A percentile compares a stretch with the other conserved stretches of the same genome.
Conservation (phyloP, 2,329 filamentous ascomycete genomes). For the Xylariaceae sp. region DNA sequence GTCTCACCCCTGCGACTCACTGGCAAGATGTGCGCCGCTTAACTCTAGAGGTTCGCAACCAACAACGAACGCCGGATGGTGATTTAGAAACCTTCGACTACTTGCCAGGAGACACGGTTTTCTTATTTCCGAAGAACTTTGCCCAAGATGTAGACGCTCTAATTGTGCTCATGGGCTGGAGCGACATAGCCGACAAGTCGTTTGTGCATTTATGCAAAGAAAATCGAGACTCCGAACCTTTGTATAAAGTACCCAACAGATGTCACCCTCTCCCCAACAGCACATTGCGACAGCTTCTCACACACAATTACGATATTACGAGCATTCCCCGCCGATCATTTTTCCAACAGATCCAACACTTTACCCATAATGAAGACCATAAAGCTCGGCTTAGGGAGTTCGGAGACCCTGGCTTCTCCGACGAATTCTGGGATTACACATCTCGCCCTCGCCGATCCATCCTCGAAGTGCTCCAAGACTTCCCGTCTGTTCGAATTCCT, state of each 20-base stretch:
- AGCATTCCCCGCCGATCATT: constrained; percentile 86
- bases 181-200: constrained; percentile 64
- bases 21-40: constrained; percentile 93
- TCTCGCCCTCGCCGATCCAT: constrained; percentile 87
- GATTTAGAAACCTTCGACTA: constrained; percentile 36
- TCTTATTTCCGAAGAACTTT: constrained; percentile 86
- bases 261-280: constrained; percentile 38
- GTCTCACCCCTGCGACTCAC: constrained; percentile 73
- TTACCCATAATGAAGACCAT: constrained; percentile 70
- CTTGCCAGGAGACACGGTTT: constrained; percentile 75
- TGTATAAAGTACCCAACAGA: constrained; percentile 22
- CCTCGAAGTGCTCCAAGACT: constrained; percentile 88
- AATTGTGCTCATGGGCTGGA: constrained; percentile 78
- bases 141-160: constrained; percentile 74
- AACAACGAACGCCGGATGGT: constrained; percentile 3
- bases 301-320: constrained; percentile 83
- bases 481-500: constrained; percentile 78
- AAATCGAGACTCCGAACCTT: constrained; percentile 10
- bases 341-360: constrained; percentile 74
- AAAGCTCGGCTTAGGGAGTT: constrained; percentile 82
- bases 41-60: constrained; percentile 49
- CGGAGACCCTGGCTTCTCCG: constrained; percentile 71
- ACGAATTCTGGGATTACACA: constrained; percentile 96
- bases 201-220: constrained; percentile 42
- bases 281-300: constrained; percentile 74